Base-by-base conservation (phyloP, 768 basidiomycete genomes). In the Kondoa subrosea region DNA sequence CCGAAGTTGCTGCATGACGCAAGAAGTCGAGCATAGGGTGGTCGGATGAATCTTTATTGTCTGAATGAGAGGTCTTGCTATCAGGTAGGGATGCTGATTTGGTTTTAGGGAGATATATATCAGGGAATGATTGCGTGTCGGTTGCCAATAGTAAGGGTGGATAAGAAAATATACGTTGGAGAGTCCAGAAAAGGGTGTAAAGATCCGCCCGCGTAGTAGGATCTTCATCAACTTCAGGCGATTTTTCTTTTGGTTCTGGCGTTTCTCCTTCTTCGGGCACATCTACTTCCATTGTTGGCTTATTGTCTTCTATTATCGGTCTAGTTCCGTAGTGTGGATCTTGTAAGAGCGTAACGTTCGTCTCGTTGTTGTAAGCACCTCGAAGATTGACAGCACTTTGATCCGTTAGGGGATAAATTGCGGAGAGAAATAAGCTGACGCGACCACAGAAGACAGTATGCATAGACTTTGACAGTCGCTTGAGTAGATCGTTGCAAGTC, bases 361-460 rank as follows among this genome's bases (percentile, higher is more conserved):
- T n/a, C 1, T 60, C 89, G 85, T 75, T 86, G 89, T 77, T 92
- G 88, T 76, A 77, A 34, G 72, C 72, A 67, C 91, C 91, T 33
- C 91, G 80, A 70, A 93, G 77, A 76, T 95, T 95, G 34, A 93
- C 91, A 33, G 91, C 89, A 75, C 89, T 91, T 63, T 89, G 80
- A 76, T 93, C 91, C 1, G 88, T 87, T 8, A 95, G 77, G 3
- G 89, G 87, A 75, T 91, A 93, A 1, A 89, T 88, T 1, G 83
- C 83, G 68, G 87, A 88, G 63, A 93, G 78, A 76, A 92, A 91
- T 0, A 87, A 86, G 75, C 91, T 80, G 74, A 95, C 92, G 1
- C 89, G 83, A 2, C 91, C 91, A 73, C 87, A 89, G 77, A 95
- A 89, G 26, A 89, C 89, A 65, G 86, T 88, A 3, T 84, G 81